A percentile compares a stretch with the other conserved stretches of the same genome.
phyloP scores from a whole-genome alignment of 2,329 filamentous ascomycete species.

The Botrytis medusae region DNA sequence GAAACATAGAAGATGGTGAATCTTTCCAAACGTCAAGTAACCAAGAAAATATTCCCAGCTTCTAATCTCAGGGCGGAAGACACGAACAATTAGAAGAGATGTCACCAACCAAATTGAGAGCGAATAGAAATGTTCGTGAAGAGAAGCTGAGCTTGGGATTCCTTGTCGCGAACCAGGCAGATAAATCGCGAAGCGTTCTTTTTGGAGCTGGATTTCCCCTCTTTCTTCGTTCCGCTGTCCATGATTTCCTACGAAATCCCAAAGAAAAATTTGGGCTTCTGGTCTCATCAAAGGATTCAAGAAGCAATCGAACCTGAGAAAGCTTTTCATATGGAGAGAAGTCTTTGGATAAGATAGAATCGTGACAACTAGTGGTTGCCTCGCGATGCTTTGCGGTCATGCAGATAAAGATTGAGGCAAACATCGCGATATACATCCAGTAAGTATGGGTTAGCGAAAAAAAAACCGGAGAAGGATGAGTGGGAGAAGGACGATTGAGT shows the following conservation, averaged over 20 bases:
- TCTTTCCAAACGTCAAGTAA: background rate
- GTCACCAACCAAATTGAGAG: accelerated
- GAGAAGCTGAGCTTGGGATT: accelerated
- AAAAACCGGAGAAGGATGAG: too few relatives aligned
- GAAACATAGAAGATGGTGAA: background rate
- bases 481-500: too few relatives aligned
- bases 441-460: too few relatives aligned
- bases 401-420: accelerated
- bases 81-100: background rate
- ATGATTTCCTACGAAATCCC: background rate
- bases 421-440: accelerated
- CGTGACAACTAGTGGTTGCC: background rate
- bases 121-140: background rate
- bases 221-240: background rate
- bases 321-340: background rate
- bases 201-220: background rate
- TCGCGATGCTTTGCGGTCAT: too few relatives aligned
- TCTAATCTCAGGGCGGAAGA: background rate
- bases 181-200: background rate
- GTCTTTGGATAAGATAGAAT: background rate
- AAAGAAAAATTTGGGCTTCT: background rate
- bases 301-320: background rate
- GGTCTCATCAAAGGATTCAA: background rate
- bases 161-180: background rate
- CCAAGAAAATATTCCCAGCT: background rate